Base-by-base conservation (phyloP, 305 asterid species). In the Nicotiana rustica region DNA sequence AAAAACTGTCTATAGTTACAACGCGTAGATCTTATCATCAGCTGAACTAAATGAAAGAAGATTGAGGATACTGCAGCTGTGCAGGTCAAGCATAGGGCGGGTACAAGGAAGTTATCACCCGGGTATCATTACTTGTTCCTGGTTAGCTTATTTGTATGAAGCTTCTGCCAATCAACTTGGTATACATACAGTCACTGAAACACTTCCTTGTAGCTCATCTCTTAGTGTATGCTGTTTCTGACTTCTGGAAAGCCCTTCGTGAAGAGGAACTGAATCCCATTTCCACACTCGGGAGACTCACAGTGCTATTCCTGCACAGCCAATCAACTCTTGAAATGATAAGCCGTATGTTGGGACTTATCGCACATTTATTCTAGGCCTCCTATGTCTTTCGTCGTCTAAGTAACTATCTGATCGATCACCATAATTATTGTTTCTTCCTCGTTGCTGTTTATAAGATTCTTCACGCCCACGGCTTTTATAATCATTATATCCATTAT, bases 281-380 rank as follows among this genome's bases (percentile, higher is more conserved):
- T 52, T 71, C 44, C 41, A 6, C 64, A 25, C 35, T 49, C 21
- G 0, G 38, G 79, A 49, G 35, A 70, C 36, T 10, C 18, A 12
- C n/a, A 25, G 79, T 25, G 44, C 25, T 25, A 73, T 49, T 13
- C 41, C 62, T 14, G 79, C 61, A 71, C 57, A 31, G 36, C 4
- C 14, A 73, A 49, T 14, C 64, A 49, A 49, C 25, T 73, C 62
- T 52, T 52, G 17, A 52, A 66, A 83, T n/a, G 81, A 33, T 12
- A 29, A 29, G 36, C 47, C 52, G 65, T 25, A 73, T 6, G 47
- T 21, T 75, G 47, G 29, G 65, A 49, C 79, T 91, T 85, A 95
- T 75, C 99, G 87, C 29, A 94, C 97, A 36, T 95, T 95, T 60
- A 56, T 29, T 79, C 98, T 88, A 33, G 98, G 94, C 82, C 97